These are phyloP conservation scores for Paramecium primaurelia DNA, from an alignment of 73 alveolate genomes.

Conservation along the genomic window DNA sequence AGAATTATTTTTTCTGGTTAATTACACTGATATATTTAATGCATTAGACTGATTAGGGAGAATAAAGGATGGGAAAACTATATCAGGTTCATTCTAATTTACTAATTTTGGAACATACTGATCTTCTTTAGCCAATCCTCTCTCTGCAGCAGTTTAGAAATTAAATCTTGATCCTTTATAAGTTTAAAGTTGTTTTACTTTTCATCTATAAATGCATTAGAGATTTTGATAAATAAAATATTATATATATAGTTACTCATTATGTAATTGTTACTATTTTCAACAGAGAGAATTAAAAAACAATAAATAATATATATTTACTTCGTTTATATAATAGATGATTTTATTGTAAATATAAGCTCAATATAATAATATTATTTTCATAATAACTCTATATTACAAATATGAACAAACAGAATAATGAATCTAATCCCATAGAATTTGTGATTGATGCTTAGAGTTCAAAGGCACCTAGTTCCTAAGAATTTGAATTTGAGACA, in stretches of 20 bases:
- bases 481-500: constrained; percentile 26
- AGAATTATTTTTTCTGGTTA: neutral
- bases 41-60: neutral
- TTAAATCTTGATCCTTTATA: neutral
- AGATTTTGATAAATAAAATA: neutral
- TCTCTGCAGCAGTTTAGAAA: neutral
- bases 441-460: neutral
- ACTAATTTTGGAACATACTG: neutral
- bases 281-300: neutral
- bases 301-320: neutral
- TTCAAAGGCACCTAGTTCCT: constrained; percentile 17
- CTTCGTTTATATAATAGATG: neutral
- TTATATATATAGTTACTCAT: neutral
- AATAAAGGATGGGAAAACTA: neutral
- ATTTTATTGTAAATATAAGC: neutral
- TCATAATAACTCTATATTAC: neutral
- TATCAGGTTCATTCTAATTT: neutral
- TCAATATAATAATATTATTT: neutral
- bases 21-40: neutral
- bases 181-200: neutral
- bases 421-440: neutral
- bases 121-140: neutral
- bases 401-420: neutral
- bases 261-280: neutral
- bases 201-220: neutral